These are phyloP conservation scores for Mucuna pruriens DNA, from an alignment of 306 rosid species.

Conservation along the genomic window DNA sequence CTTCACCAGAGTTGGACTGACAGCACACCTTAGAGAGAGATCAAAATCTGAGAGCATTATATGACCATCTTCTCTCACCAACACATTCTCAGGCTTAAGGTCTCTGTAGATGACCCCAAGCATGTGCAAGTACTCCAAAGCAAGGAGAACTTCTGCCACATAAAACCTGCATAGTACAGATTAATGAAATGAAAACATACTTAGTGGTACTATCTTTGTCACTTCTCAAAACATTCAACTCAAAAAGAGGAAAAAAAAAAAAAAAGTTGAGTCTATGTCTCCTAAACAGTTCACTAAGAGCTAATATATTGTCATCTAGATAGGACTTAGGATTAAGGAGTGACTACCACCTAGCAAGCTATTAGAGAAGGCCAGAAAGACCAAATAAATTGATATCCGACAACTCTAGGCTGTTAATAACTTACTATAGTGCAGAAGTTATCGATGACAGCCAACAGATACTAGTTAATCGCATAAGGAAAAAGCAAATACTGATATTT, in stretches of 20 bases:
- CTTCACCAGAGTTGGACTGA: conserved; percentile 81
- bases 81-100: conserved; percentile 93
- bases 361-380: neutral
- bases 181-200: conserved; percentile 22
- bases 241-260: neutral
- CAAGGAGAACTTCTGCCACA: conserved; percentile 97
- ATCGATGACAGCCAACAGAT: neutral
- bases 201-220: neutral
- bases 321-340: neutral
- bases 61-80: conserved; percentile 97
- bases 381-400: neutral
- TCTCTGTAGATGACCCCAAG: conserved; percentile 94
- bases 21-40: conserved; percentile 90
- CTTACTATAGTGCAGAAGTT: conserved; percentile 16
- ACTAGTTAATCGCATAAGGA: neutral
- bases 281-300: neutral
- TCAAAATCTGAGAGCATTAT: conserved; percentile 97
- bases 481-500: neutral
- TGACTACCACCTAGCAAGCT: neutral
- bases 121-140: conserved; percentile 99
- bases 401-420: neutral
- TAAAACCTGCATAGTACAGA: conserved; percentile 72
- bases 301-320: neutral
- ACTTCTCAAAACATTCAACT: neutral
- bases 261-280: neutral